These are phyloP conservation scores for Protostelium mycophagum DNA, from an alignment of 78 protist genomes.

Conservation along the genomic window DNA sequence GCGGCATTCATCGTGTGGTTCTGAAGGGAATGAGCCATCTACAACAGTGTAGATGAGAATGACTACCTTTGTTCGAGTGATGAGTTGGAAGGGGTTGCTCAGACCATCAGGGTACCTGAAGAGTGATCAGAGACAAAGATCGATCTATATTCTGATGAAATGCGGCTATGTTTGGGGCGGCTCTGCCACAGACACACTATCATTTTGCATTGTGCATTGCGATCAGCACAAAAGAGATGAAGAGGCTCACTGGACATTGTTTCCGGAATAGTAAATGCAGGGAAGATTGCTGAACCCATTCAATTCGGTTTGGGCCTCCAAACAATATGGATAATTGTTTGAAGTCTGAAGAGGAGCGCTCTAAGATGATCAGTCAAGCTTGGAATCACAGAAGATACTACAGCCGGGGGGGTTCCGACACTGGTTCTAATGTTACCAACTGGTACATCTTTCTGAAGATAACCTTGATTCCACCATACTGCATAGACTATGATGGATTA, in stretches of 20 bases:
- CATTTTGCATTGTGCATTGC: too few species aligned
- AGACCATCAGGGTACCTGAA: not conserved
- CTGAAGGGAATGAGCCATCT: not conserved
- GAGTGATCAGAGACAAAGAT: too few species aligned
- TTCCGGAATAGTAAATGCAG: not conserved
- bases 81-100: not conserved
- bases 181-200: too few species aligned
- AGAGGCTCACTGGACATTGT: not conserved
- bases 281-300: not conserved
- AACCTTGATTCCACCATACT: not conserved
- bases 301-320: not conserved
- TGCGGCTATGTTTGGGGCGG: too few species aligned
- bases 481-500: not conserved
- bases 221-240: too few species aligned
- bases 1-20: not conserved
- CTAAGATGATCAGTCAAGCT: too few species aligned
- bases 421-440: not conserved
- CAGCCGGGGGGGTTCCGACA: not conserved
- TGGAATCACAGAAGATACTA: too few species aligned
- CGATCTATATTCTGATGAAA: too few species aligned
- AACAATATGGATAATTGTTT: not conserved
- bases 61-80: not conserved
- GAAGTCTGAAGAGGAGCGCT: too few species aligned
- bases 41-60: not conserved
- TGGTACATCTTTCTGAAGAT: not conserved